Percentiles rank a stretch among this genome's conserved stretches.
Evolutionary conservation across 192 early-diverging fungal genomes (phyloP).

Genomic region (Thoreauomyces humboldtii): DNA sequence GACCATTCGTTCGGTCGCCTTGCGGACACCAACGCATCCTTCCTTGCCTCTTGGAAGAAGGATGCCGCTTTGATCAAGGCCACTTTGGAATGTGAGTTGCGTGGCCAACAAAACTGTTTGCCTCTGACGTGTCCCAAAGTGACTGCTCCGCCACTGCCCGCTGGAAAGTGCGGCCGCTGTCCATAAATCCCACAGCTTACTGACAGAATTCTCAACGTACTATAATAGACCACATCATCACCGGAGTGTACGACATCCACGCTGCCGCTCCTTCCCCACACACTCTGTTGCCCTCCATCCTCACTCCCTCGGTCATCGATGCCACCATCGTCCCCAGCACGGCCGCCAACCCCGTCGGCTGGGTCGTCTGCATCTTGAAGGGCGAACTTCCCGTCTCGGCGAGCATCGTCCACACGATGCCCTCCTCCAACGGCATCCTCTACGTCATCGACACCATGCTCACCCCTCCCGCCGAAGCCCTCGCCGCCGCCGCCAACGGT

Average conservation of each 20-base stretch:
- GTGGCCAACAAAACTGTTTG: no score
- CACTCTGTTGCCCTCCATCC: not conserved
- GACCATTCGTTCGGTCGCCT: slow-evolving; percentile 4
- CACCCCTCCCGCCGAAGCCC: not conserved
- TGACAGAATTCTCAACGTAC: no score
- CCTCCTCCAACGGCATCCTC: slow-evolving; percentile 12
- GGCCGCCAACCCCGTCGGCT: not conserved
- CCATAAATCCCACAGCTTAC: no score
- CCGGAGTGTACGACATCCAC: slow-evolving; percentile 6
- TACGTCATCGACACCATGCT: slow-evolving; percentile 4
- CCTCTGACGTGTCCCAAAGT: no score
- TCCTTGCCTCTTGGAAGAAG: not conserved
- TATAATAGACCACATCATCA: slow-evolving; percentile 3
- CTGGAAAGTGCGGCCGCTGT: no score
- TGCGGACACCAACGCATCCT: not conserved
- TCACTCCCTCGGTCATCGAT: not conserved
- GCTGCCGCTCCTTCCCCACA: not conserved
- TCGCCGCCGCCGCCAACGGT: not conserved
- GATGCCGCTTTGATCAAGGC: not conserved
- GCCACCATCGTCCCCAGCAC: not conserved
- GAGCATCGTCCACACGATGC: slow-evolving; percentile 11
- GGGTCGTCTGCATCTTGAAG: not conserved
- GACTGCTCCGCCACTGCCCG: no score
- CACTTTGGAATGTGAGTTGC: slow-evolving; percentile 11
- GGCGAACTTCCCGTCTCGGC: not conserved